Conservation (phyloP, 2,329 filamentous ascomycete species). For the Chlorencoelia australis region DNA sequence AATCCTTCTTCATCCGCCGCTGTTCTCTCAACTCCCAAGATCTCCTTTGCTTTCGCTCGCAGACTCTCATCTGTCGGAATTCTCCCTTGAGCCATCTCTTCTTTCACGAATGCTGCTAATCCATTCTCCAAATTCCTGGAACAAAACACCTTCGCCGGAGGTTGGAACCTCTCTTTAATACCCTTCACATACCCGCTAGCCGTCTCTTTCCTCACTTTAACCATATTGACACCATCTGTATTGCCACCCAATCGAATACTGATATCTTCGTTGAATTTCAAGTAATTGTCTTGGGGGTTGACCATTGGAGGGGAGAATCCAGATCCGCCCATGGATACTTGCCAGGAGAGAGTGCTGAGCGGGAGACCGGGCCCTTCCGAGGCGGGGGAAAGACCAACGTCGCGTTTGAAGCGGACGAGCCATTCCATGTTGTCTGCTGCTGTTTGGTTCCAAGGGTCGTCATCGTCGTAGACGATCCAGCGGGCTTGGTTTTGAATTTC, state of each 20-base stretch:
- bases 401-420: slow-evolving; percentile 52
- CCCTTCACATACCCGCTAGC: slow-evolving; percentile 40
- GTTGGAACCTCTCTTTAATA: slow-evolving; percentile 33
- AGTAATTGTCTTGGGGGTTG: slow-evolving; percentile 32
- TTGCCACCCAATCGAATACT: slow-evolving; percentile 15
- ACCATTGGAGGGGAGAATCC: slow-evolving; percentile 48
- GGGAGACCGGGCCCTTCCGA: slow-evolving; percentile 41
- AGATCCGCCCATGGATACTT: slow-evolving; percentile 38
- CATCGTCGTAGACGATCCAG: slow-evolving; percentile 54
- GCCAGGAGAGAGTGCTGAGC: slow-evolving; percentile 32
- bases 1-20: slow-evolving; percentile 44
- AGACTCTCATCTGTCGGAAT: slow-evolving; percentile 41
- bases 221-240: slow-evolving; percentile 25
- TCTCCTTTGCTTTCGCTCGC: slow-evolving; percentile 36
- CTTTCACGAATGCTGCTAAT: slow-evolving; percentile 38
- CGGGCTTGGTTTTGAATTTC: slow-evolving; percentile 54
- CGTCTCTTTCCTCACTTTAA: slow-evolving; percentile 34
- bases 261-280: slow-evolving; percentile 27
- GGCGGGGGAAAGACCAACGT: slow-evolving; percentile 40
- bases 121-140: slow-evolving; percentile 48
- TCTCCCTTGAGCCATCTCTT: slow-evolving; percentile 30
- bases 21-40: slow-evolving; percentile 37
- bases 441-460: slow-evolving; percentile 55
- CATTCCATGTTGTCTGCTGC: slow-evolving; percentile 54
- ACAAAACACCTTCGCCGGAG: slow-evolving; percentile 45